phyloP scores from a whole-genome alignment of 2,329 filamentous ascomycete species.

The Pezicula carpinea region DNA sequence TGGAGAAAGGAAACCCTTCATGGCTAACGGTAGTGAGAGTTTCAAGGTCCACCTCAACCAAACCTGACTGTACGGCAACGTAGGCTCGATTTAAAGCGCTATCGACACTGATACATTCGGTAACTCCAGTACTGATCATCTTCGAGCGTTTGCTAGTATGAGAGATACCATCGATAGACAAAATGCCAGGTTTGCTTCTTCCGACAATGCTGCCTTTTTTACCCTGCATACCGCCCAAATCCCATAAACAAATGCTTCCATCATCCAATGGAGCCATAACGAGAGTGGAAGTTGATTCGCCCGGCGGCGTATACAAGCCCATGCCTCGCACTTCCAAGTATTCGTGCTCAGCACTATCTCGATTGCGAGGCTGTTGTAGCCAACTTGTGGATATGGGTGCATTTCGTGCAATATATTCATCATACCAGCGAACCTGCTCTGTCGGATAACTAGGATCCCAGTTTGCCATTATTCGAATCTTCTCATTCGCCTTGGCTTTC shows the following conservation, averaged over 20 bases:
- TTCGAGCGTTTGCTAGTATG: slow-evolving; percentile 46
- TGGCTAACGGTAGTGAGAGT: slow-evolving; percentile 66
- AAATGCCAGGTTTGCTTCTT: slow-evolving; percentile 60
- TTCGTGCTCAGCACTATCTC: slow-evolving; percentile 37
- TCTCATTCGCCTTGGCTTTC: slow-evolving; percentile 30
- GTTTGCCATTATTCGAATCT: slow-evolving; percentile 60
- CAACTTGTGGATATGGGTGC: slow-evolving; percentile 71
- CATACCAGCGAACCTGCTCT: slow-evolving; percentile 78
- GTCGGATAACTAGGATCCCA: slow-evolving; percentile 76
- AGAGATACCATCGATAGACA: slow-evolving; percentile 52
- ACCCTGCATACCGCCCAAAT: slow-evolving; percentile 54
- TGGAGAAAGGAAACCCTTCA: slow-evolving; percentile 72
- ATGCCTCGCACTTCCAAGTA: slow-evolving; percentile 67
- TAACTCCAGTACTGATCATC: slow-evolving; percentile 67
- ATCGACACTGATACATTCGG: slow-evolving; percentile 81
- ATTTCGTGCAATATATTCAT: slow-evolving; percentile 81
- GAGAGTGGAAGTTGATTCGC: slow-evolving; percentile 47
- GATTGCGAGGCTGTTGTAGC: slow-evolving; percentile 59
- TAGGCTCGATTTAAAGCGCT: slow-evolving; percentile 63
- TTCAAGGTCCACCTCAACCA: slow-evolving; percentile 78
- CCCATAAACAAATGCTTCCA: slow-evolving; percentile 84
- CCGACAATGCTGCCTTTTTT: slow-evolving; percentile 59
- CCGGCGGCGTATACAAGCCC: slow-evolving; percentile 57
- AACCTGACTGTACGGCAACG: slow-evolving; percentile 66
- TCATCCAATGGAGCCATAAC: slow-evolving; percentile 79